These are phyloP conservation scores for Saprolegnia parasitica DNA, from an alignment of 352 stramenopile genomes.

Conservation along the genomic window DNA sequence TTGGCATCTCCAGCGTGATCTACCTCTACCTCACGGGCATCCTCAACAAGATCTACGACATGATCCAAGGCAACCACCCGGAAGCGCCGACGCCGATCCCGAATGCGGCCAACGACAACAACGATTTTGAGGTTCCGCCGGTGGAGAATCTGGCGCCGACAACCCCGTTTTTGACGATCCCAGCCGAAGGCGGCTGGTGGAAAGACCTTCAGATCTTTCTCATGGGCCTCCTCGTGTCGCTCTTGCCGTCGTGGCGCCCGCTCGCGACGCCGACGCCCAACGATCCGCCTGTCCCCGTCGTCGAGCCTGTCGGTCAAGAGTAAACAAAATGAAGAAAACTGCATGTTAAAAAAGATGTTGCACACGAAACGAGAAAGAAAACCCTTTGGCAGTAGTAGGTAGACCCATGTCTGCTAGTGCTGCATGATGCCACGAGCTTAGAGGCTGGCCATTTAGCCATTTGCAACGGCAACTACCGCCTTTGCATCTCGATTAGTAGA, in stretches of 20 bases:
- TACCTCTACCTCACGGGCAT: constrained; percentile 82
- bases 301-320: neutral
- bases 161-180: constrained; percentile 59
- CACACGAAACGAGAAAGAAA: too few relatives aligned
- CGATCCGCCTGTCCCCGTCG: neutral
- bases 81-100: constrained; percentile 27
- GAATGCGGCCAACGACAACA: constrained; percentile 23
- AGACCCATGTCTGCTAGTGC: too few relatives aligned
- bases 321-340: neutral
- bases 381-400: too few relatives aligned
- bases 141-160: constrained; percentile 33
- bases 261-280: constrained; percentile 32
- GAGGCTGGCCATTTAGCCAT: too few relatives aligned
- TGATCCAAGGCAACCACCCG: constrained; percentile 38
- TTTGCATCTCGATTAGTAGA: too few relatives aligned
- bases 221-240: constrained; percentile 61
- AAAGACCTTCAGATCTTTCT: constrained; percentile 80
- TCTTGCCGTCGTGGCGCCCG: constrained; percentile 76
- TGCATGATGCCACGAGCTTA: too few relatives aligned
- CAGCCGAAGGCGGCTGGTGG: constrained; percentile 57
- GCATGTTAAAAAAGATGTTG: too few relatives aligned
- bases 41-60: constrained; percentile 72
- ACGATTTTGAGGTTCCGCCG: constrained; percentile 27
- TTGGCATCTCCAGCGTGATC: constrained; percentile 61
- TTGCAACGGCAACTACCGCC: too few relatives aligned